Evolutionary conservation across 331 rosid species (phyloP).

Genomic region (Erythrophleum ivorense): DNA sequence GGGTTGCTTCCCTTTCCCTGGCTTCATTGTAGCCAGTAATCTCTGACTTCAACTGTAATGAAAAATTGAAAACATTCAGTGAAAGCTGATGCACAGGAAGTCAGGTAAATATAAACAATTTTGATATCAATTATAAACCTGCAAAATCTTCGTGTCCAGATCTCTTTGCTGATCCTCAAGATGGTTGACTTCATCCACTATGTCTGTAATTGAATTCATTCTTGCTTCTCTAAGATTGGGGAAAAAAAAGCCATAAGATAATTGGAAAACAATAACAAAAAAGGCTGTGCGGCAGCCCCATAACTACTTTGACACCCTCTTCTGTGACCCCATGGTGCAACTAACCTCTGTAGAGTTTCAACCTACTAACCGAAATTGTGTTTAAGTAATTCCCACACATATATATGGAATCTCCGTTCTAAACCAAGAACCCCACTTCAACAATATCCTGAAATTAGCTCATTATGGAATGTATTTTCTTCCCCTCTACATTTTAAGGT

Average conservation of each 20-base stretch:
- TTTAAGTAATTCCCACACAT: neutral
- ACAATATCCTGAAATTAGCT: neutral
- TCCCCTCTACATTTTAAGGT: neutral
- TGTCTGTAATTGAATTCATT: constrained; percentile 52
- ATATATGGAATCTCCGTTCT: neutral
- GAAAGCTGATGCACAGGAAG: neutral
- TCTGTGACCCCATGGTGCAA: neutral
- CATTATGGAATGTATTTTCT: neutral
- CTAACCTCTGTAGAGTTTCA: neutral
- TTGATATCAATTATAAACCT: constrained; percentile 51
- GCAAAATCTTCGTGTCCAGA: constrained; percentile 55
- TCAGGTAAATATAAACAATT: neutral
- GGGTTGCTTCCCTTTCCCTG: constrained; percentile 73
- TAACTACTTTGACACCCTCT: neutral
- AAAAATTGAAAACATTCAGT: constrained; percentile 33
- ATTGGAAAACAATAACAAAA: neutral
- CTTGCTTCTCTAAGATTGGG: constrained; percentile 55
- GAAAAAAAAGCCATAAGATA: neutral
- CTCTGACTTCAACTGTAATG: constrained; percentile 66
- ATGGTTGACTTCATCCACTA: constrained; percentile 57
- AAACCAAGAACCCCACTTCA: neutral
- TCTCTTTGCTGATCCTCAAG: constrained; percentile 55
- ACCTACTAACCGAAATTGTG: neutral
- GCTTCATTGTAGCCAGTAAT: constrained; percentile 63
- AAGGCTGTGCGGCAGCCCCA: neutral